Percentiles rank a stretch among this genome's conserved stretches.
Conservation (phyloP, 2,329 filamentous ascomycete genomes). For the Clonostachys chloroleuca region DNA sequence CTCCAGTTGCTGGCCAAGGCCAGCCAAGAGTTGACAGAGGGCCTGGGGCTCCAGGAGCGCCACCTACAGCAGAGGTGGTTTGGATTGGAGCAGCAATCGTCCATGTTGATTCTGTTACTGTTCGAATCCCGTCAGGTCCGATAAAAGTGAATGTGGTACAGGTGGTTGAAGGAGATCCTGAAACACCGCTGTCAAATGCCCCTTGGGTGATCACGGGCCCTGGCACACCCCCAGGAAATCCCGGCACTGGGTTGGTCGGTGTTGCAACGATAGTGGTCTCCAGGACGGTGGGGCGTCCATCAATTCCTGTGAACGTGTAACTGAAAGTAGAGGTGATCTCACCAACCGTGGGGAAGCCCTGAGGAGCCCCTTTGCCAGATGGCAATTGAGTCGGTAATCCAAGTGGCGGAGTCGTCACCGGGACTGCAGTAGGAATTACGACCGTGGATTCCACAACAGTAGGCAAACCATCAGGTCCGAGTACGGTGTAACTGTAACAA, state of each 20-base stretch:
- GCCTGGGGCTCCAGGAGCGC: background rate
- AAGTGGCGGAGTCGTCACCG: too few relatives aligned
- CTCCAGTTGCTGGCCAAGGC: constrained; percentile 3
- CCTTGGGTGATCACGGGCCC: background rate
- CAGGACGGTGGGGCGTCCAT: background rate
- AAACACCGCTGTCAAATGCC: background rate
- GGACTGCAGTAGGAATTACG: constrained; percentile 1
- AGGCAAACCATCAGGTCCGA: constrained; percentile 5
- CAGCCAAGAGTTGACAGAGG: background rate
- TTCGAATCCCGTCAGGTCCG: constrained; percentile 16
- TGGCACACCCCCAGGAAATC: background rate
- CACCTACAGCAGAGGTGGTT: background rate
- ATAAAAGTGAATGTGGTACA: constrained; percentile 5
- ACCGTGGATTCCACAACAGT: constrained; percentile 3
- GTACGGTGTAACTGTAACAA: constrained; percentile 3
- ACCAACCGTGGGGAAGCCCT: background rate
- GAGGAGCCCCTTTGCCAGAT: background rate
- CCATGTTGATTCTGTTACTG: constrained; percentile 17
- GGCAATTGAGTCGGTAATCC: background rate
- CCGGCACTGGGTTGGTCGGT: background rate
- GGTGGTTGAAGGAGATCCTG: constrained; percentile 1
- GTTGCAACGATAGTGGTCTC: background rate
- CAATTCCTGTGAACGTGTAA: background rate
- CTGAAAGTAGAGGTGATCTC: background rate
- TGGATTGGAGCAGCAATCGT: constrained; percentile 8